Conservation (phyloP, 768 basidiomycete genomes). For the Favolaschia claudopus region DNA sequence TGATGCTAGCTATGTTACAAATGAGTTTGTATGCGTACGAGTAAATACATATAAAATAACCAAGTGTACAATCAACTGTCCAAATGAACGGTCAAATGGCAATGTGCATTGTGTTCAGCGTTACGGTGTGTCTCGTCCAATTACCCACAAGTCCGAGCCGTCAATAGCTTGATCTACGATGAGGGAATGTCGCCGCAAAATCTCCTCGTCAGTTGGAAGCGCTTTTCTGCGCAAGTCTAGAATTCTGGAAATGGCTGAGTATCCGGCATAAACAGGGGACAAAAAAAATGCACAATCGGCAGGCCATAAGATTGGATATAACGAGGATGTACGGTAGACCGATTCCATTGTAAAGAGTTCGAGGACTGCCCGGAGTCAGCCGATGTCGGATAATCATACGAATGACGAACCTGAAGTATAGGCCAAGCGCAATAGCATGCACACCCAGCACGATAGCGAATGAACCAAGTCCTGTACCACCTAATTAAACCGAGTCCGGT, state of each 20-base stretch:
- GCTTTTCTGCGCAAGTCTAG: conserved; percentile 49
- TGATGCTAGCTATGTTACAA: not conserved
- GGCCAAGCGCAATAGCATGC: conserved; percentile 36
- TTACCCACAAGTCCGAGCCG: conserved; percentile 12
- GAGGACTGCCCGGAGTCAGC: conserved; percentile 33
- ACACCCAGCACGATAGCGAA: conserved; percentile 41
- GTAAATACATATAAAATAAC: too few relatives aligned
- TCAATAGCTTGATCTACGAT: conserved; percentile 30
- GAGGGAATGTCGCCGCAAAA: conserved; percentile 38
- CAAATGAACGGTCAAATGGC: too few relatives aligned
- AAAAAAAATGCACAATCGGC: conserved; percentile 38
- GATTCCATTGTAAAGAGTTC: conserved; percentile 39
- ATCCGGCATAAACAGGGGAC: not conserved
- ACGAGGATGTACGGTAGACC: conserved; percentile 46
- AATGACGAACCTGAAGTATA: conserved; percentile 43
- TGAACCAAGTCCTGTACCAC: conserved; percentile 38
- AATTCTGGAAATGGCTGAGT: conserved; percentile 37
- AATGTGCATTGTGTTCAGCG: too few relatives aligned
- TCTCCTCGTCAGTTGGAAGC: conserved; percentile 40
- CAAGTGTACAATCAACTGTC: too few relatives aligned
- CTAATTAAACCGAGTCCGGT: not conserved
- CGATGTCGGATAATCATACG: not conserved
- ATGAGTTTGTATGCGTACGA: not conserved
- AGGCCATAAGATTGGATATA: conserved; percentile 47
- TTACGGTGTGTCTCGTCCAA: not conserved